Percentiles rank a stretch among this genome's conserved stretches.
phyloP scores from a whole-genome alignment of 2,329 filamentous ascomycete species.

The Colletotrichum paranaense region DNA sequence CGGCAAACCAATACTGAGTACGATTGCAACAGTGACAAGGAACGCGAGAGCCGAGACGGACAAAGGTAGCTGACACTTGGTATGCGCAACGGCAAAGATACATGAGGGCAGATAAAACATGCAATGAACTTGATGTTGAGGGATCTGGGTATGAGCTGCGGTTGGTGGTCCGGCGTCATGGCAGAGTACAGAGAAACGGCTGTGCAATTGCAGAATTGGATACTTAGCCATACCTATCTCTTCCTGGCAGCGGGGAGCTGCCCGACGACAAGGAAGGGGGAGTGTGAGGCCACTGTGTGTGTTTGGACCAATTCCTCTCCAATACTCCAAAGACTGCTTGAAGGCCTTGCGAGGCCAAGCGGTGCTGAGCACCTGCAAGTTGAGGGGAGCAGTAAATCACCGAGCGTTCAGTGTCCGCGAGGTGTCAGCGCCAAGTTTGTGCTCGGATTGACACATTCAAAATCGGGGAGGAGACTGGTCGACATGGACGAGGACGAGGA shows the following conservation, averaged over 20 bases:
- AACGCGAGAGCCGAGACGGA: neutral
- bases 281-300: neutral
- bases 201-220: neutral
- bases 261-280: neutral
- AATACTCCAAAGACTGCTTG: neutral
- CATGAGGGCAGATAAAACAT: neutral
- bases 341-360: slow-evolving; percentile 8
- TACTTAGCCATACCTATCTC: neutral
- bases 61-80: neutral
- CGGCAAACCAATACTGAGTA: neutral
- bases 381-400: neutral
- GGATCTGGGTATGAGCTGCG: neutral
- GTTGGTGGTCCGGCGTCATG: neutral
- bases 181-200: neutral
- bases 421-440: slow-evolving; percentile 14
- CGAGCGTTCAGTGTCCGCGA: neutral
- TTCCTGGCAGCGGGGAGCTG: slow-evolving; percentile 14
- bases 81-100: neutral
- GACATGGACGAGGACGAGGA: neutral
- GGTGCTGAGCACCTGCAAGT: slow-evolving; percentile 4
- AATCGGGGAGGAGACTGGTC: neutral
- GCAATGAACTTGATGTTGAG: neutral
- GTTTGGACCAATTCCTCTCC: neutral
- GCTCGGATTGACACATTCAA: neutral
- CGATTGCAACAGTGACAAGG: neutral